phyloP scores from a whole-genome alignment of 495 filamentous ascomycete genomes.

The Penicillium canescens region DNA sequence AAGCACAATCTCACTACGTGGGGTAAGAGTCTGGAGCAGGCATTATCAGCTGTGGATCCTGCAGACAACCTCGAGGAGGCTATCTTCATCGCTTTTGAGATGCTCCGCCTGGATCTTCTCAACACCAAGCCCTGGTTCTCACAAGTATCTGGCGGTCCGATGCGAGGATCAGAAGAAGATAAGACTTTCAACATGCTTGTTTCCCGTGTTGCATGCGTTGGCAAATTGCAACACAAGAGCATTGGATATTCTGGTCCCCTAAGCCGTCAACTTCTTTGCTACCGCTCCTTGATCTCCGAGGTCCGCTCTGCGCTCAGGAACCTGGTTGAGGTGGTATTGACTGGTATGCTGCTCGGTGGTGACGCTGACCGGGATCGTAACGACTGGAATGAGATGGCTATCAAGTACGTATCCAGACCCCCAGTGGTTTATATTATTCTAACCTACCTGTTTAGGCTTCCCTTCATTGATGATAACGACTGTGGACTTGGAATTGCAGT shows the following conservation, averaged over 20 bases:
- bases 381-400: slow-evolving; percentile 68
- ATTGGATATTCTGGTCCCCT: slow-evolving; percentile 95
- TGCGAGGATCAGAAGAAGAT: slow-evolving; percentile 60
- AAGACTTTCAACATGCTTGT: slow-evolving; percentile 74
- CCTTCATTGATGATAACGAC: slow-evolving; percentile 81
- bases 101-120: slow-evolving; percentile 75
- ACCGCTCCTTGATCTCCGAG: slow-evolving; percentile 77
- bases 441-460: slow-evolving; percentile 58
- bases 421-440: slow-evolving; percentile 21
- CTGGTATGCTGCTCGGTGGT: slow-evolving; percentile 76
- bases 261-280: slow-evolving; percentile 84
- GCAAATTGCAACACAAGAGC: slow-evolving; percentile 74
- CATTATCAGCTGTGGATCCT: slow-evolving; percentile 61
- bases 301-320: slow-evolving; percentile 78
- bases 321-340: slow-evolving; percentile 75
- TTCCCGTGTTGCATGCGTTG: slow-evolving; percentile 79
- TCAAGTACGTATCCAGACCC: slow-evolving; percentile 57
- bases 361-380: slow-evolving; percentile 69
- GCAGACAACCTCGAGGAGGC: slow-evolving; percentile 58
- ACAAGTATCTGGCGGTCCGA: slow-evolving; percentile 58
- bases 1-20: slow-evolving; percentile 80
- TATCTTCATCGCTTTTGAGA: slow-evolving; percentile 76
- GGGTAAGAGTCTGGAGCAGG: slow-evolving; percentile 75
- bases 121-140: slow-evolving; percentile 62
- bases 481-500: slow-evolving; percentile 86